phyloP scores from a whole-genome alignment of 352 stramenopile species.

The Phytopythium delawarense region DNA sequence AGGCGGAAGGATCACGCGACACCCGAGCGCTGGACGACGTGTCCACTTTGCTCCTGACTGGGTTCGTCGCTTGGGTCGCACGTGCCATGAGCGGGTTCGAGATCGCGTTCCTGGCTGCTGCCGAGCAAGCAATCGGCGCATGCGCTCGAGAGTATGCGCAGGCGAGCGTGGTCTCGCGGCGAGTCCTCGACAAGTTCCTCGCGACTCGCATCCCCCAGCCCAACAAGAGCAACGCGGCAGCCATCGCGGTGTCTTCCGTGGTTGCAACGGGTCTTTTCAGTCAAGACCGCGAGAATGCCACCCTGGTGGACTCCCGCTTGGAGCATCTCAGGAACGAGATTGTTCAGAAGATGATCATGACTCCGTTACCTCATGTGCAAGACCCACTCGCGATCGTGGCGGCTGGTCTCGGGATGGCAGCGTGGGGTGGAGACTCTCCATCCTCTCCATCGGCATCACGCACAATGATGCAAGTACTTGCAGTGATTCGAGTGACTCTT shows the following conservation, averaged over 20 bases:
- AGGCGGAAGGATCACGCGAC: not conserved
- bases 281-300: not conserved
- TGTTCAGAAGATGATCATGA: slow-evolving; percentile 17
- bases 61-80: slow-evolving; percentile 26
- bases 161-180: not conserved
- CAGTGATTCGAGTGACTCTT: slow-evolving; percentile 21
- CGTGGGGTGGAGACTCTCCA: slow-evolving; percentile 12
- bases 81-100: slow-evolving; percentile 31
- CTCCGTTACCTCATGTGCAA: slow-evolving; percentile 17
- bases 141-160: slow-evolving; percentile 11
- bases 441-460: slow-evolving; percentile 9
- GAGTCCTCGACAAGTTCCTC: not conserved
- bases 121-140: slow-evolving; percentile 15
- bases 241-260: slow-evolving; percentile 17
- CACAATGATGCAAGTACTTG: slow-evolving; percentile 30
- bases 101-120: slow-evolving; percentile 25
- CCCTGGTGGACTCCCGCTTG: slow-evolving; percentile 12
- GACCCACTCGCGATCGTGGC: slow-evolving; percentile 14
- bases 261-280: slow-evolving; percentile 17
- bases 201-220: not conserved
- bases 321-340: slow-evolving; percentile 12
- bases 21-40: not conserved
- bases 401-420: slow-evolving; percentile 20
- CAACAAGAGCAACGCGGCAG: slow-evolving; percentile 5
- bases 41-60: slow-evolving; percentile 4